These are phyloP conservation scores for Agastache rugosa DNA, from an alignment of 257 asterid genomes.

Conservation along the genomic window DNA sequence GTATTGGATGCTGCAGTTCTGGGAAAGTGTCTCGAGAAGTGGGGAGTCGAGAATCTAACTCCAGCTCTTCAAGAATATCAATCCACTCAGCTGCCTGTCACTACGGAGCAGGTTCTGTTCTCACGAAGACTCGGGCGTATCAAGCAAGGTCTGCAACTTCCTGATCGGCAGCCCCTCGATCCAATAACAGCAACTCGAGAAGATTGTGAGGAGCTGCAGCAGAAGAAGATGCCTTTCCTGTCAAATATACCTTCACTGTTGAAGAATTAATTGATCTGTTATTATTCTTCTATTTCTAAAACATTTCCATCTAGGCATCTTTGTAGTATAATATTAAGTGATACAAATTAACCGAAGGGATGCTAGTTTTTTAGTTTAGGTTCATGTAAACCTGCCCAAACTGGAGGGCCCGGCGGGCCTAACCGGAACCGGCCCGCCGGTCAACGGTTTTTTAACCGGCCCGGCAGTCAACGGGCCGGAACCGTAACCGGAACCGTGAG, in stretches of 20 bases:
- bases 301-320: not conserved
- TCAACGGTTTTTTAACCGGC: too few relatives aligned
- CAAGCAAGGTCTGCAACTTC: slow-evolving; percentile 68
- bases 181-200: slow-evolving; percentile 50
- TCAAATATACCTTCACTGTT: slow-evolving; percentile 50
- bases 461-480: too few relatives aligned
- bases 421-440: too few relatives aligned
- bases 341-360: not conserved
- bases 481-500: too few relatives aligned
- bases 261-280: slow-evolving; percentile 22
- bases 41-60: slow-evolving; percentile 53
- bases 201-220: slow-evolving; percentile 73
- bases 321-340: slow-evolving; percentile 8
- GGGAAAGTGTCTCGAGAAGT: slow-evolving; percentile 75
- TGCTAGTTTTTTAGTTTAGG: slow-evolving; percentile 6
- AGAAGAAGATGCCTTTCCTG: slow-evolving; percentile 73
- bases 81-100: slow-evolving; percentile 65
- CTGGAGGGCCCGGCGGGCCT: too few relatives aligned
- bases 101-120: slow-evolving; percentile 65
- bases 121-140: slow-evolving; percentile 70
- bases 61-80: slow-evolving; percentile 75
- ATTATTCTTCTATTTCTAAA: not conserved
- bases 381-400: too few relatives aligned
- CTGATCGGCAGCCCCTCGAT: slow-evolving; percentile 48
- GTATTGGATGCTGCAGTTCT: slow-evolving; percentile 79